Evolutionary conservation across 1,284 basidiomycete genomes (phyloP), one percentile per base, ranked within the genome.

Genomic region (Cryptococcus jaspeensis): DNA sequence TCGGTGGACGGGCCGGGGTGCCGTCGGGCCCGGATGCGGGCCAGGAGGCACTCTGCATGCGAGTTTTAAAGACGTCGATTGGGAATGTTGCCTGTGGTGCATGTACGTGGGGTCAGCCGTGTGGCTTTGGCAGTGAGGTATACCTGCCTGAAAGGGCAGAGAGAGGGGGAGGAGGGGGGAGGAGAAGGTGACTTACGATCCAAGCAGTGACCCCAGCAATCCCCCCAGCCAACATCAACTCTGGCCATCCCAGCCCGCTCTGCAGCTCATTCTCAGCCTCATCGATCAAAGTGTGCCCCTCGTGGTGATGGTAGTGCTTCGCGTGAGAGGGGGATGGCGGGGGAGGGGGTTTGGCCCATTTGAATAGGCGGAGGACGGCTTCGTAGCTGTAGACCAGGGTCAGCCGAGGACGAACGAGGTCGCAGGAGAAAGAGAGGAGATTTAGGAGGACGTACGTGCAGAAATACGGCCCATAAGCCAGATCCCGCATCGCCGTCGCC

Each of bases 381-480:
- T 92, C 90, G 71, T 93, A 93, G 79, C 67, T 69, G 36, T 52
- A 25, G 16, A 23, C 28, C 22, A 8, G 20, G 18, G 25, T 41
- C n/a, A n/a, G n/a, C n/a, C n/a, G n/a, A n/a, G n/a, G n/a, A 28
- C 39, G 5, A 7, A 41, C 46, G 4, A 5, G 6, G 25, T 11
- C 13, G 5, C 1, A 40, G 12, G 13, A 8, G 28, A 50, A 32
- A 4, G 16, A 4, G 25, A 5, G 28, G 37, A 25, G 44, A 28
- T 45, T n/a, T n/a, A n/a, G n/a, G n/a, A n/a, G n/a, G 11, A 73
- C 81, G 70, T 67, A 88, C 87, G 87, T 84, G 57, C 81, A 81
- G 74, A 93, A 94, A 75, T 93, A 93, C 4, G 87, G 84, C 5
- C 90, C 90, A 67, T 89, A 92, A 1, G 87, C 88, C 16, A 82